Evolutionary conservation across 768 basidiomycete species (phyloP), one percentile per base, ranked within the genome.

Genomic region (Harrya chromipes): DNA sequence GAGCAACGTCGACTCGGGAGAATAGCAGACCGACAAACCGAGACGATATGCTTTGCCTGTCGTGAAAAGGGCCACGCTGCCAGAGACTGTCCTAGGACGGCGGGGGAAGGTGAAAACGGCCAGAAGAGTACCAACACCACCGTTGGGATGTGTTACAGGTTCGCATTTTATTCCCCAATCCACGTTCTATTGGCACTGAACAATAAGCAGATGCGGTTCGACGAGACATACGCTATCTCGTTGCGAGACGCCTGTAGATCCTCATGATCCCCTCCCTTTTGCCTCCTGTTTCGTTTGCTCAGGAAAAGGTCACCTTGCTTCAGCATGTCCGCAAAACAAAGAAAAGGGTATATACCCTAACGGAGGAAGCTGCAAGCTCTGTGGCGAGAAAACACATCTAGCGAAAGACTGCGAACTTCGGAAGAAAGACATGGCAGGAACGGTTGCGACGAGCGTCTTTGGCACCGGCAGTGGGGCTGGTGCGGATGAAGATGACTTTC

Each of bases 401-500:
- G 92, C 90, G 0, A 89, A 81, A 61, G 82, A 95, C 65, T 97
- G 94, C 63, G 75, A 70, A 14, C 70, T 88, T 41, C 70, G 86
- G 43, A 80, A 78, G 61, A 69, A 76, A 63, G 83, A 88, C 77
- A 38, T 27, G 37, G 57, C 67, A 2, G 67, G 67, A 31, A 65
- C 59, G 16, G 54, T 49, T 0, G 47, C 53, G 16, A 41, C 47
- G 16, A 43, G 59, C 9, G 36, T 64, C 40, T 60, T 71, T 14
- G 66, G 66, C 23, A 70, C 48, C 1, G 75, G 75, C 1, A 64
- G 63, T 26, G 81, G 74, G 34, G 82, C 78, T 0, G 91, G 92
- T 20, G 86, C 94, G 9, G 94, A 97, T 63, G 94, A 97, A 66
- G 94, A 97, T 62, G 94, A 97, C 64, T 97, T 94, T 70, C 93